Evolutionary conservation across 139 green algal genomes (phyloP).

Genomic region (Ulvella scutata): DNA sequence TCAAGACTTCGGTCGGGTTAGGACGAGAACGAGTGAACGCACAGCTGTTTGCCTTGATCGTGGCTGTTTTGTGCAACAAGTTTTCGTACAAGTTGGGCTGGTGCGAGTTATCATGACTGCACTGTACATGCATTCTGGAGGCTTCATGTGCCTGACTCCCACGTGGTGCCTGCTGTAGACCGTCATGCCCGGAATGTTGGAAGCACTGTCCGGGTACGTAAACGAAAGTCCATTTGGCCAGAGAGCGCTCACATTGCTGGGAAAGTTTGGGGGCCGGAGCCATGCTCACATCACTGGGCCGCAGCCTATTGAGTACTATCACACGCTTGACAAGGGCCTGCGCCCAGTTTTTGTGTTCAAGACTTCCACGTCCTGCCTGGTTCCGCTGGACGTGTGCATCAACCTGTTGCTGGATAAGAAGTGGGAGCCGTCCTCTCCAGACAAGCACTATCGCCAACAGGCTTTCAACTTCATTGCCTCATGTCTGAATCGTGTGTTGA

Average conservation of each 20-base stretch:
- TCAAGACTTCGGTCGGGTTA: too few species aligned
- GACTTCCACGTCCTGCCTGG: constrained; percentile 73
- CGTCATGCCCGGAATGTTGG: neutral
- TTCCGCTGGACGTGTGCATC: constrained; percentile 80
- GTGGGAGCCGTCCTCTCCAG: constrained; percentile 5
- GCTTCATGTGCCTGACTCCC: too few species aligned
- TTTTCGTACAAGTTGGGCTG: too few species aligned
- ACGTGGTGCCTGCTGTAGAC: too few species aligned
- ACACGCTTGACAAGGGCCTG: constrained; percentile 90
- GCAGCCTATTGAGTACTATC: constrained; percentile 58
- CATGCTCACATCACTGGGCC: constrained; percentile 64
- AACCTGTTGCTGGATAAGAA: constrained; percentile 13
- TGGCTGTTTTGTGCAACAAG: too few species aligned
- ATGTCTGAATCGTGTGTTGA: constrained; percentile 62
- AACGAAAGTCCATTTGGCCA: neutral
- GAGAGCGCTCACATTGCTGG: constrained; percentile 60
- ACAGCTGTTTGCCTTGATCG: too few species aligned
- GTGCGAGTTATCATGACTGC: too few species aligned
- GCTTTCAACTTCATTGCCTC: constrained; percentile 65
- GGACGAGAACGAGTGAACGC: too few species aligned
- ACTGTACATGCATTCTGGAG: too few species aligned
- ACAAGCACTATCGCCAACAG: constrained; percentile 33
- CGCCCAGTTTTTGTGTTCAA: constrained; percentile 89
- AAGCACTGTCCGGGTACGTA: neutral
- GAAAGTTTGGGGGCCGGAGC: constrained; percentile 90